phyloP scores from a whole-genome alignment of 2,329 filamentous ascomycete genomes.

The Fusarium chlamydosporum region DNA sequence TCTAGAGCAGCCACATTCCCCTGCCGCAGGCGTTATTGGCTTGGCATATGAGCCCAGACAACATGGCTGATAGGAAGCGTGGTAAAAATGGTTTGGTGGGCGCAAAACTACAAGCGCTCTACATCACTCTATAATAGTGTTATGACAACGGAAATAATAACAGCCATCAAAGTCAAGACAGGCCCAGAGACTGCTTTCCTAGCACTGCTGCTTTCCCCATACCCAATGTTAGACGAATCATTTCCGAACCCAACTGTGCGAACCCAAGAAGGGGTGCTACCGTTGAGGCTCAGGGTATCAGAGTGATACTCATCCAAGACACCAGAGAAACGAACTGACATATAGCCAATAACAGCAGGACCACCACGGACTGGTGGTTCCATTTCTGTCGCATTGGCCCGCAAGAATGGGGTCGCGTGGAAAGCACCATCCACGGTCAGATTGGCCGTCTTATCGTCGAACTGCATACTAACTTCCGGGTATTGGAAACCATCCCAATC shows the following conservation, averaged over 20 bases:
- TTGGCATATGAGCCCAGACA: background rate
- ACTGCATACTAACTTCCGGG: background rate
- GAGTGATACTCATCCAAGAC: conserved; percentile 9
- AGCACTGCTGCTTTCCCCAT: background rate
- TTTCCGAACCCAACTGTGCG: conserved; percentile 21
- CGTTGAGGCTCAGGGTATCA: background rate
- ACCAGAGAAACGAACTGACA: background rate
- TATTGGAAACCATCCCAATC: conserved; percentile 10
- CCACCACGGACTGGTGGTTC: background rate
- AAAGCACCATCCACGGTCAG: conserved; percentile 1
- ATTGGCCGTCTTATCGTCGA: conserved; percentile 18
- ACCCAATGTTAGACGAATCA: conserved; percentile 6
- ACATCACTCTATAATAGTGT: background rate
- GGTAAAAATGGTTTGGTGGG: background rate
- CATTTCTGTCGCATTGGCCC: background rate
- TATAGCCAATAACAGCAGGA: background rate
- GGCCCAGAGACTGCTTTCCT: background rate
- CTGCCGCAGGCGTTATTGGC: background rate
- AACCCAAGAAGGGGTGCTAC: background rate
- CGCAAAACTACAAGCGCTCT: too few species aligned
- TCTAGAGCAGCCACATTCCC: background rate
- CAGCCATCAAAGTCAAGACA: fast-evolving
- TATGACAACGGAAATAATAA: background rate
- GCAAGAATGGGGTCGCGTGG: background rate
- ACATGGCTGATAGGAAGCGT: too few species aligned